A percentile compares a stretch with the other conserved stretches of the same genome.
Evolutionary conservation across 73 alveolate genomes (phyloP).

Genomic region (Effrenium voratum): DNA sequence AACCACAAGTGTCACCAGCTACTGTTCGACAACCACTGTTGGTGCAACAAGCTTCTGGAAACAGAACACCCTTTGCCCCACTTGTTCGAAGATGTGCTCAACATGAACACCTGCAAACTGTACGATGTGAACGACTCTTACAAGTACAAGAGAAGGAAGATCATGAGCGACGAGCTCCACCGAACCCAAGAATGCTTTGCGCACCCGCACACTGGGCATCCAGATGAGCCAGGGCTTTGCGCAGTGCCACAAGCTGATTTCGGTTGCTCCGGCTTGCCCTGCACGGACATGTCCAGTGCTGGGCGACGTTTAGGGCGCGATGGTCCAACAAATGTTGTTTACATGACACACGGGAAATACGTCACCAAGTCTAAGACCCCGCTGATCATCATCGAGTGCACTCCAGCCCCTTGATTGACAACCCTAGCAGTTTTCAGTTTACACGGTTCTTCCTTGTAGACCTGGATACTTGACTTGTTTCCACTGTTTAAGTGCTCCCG

Average conservation of each 20-base stretch:
- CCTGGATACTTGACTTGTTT: neutral
- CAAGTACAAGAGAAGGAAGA: neutral
- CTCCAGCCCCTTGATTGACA: neutral
- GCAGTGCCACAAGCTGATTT: neutral
- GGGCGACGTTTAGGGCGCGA: neutral
- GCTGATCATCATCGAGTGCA: neutral
- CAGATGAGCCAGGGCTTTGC: neutral
- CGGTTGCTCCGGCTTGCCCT: constrained; percentile 46
- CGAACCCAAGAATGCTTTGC: neutral
- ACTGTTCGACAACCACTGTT: constrained; percentile 50
- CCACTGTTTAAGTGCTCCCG: no score
- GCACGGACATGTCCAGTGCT: constrained; percentile 38
- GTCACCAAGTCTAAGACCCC: neutral
- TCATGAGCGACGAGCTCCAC: neutral
- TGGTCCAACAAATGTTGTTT: constrained; percentile 7
- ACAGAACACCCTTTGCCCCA: constrained; percentile 26
- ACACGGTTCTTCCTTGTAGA: neutral
- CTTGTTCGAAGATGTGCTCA: neutral
- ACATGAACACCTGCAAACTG: neutral
- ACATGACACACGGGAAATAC: constrained; percentile 29
- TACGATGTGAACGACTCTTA: neutral
- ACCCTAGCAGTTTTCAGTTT: neutral
- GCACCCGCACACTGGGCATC: neutral
- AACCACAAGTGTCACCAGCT: constrained; percentile 4
- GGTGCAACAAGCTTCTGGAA: neutral